phyloP scores from a whole-genome alignment of 2,329 filamentous ascomycete genomes.

The Aplosporella prunicola region DNA sequence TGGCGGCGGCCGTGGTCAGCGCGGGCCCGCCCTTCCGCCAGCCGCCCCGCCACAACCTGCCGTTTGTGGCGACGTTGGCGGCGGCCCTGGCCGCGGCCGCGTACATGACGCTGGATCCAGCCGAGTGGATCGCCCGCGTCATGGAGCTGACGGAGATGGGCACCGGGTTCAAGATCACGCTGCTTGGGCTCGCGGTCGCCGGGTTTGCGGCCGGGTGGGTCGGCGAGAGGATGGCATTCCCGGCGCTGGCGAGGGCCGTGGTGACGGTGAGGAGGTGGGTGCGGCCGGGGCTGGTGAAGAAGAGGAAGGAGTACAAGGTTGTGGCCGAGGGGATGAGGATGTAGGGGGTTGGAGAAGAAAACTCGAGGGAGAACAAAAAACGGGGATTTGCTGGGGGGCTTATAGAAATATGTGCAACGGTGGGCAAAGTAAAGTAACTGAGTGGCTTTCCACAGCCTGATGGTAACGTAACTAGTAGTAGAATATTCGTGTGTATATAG shows the following conservation, averaged over 20 bases:
- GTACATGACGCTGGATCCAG: slow-evolving; percentile 74
- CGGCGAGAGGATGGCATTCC: slow-evolving; percentile 63
- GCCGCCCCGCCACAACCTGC: slow-evolving; percentile 60
- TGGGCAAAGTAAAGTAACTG: no score
- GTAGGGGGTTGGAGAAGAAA: no score
- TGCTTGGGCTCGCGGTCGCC: slow-evolving; percentile 59
- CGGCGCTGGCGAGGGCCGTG: slow-evolving; percentile 55
- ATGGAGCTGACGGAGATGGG: slow-evolving; percentile 85
- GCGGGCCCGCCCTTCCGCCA: slow-evolving; percentile 88
- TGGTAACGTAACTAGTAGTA: no score
- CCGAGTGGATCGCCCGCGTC: slow-evolving; percentile 55
- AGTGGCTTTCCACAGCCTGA: no score
- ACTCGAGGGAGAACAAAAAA: no score
- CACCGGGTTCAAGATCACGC: slow-evolving; percentile 59
- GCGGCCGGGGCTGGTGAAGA: slow-evolving; percentile 53
- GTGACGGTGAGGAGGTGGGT: slow-evolving; percentile 52
- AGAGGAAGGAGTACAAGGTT: slow-evolving; percentile 80
- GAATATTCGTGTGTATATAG: no score
- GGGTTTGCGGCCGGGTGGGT: slow-evolving; percentile 63
- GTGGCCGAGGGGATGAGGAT: slow-evolving; percentile 35
- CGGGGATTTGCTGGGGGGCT: no score
- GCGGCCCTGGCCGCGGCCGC: slow-evolving; percentile 56
- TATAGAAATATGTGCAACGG: no score
- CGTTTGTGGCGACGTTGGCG: slow-evolving; percentile 48
- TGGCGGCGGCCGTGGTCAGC: slow-evolving; percentile 79